Evolutionary conservation across 805 yeast species (phyloP).

Genomic region (Phaffomyces thermotolerans): DNA sequence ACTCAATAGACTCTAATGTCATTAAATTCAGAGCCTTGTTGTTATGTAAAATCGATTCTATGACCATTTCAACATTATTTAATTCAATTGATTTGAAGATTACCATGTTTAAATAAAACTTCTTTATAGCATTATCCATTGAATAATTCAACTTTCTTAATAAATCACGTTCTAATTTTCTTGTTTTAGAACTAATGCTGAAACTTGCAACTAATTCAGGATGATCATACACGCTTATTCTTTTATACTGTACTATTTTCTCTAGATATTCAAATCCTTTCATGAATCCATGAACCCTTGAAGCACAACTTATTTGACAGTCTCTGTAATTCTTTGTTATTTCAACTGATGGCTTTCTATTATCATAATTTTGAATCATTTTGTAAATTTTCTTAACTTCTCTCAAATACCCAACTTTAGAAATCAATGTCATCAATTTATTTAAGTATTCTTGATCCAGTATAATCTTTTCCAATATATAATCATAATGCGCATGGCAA

Average conservation of each 20-base stretch:
- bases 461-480: constrained; percentile 6
- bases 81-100: constrained; percentile 8
- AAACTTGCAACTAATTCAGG: constrained; percentile 11
- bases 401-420: not conserved
- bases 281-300: constrained; percentile 6
- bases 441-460: constrained; percentile 14
- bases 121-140: constrained; percentile 4
- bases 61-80: constrained; percentile 2
- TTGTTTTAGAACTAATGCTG: constrained; percentile 3
- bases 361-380: constrained; percentile 1
- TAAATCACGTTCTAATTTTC: constrained; percentile 3
- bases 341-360: not conserved
- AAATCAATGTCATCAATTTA: constrained; percentile 9
- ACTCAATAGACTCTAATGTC: constrained; percentile 8
- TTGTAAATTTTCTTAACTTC: constrained; percentile 11
- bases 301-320: constrained; percentile 7
- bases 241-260: not conserved
- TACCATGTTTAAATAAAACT: constrained; percentile 12
- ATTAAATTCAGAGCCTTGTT: not conserved
- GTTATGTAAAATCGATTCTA: constrained; percentile 4
- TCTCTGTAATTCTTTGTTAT: not conserved
- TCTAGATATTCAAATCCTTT: constrained; percentile 7
- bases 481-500: constrained; percentile 4
- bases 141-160: constrained; percentile 2
- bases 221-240: constrained; percentile 9